Conservation (phyloP, 192 early-diverging fungal genomes). For the Linnemannia exigua region DNA sequence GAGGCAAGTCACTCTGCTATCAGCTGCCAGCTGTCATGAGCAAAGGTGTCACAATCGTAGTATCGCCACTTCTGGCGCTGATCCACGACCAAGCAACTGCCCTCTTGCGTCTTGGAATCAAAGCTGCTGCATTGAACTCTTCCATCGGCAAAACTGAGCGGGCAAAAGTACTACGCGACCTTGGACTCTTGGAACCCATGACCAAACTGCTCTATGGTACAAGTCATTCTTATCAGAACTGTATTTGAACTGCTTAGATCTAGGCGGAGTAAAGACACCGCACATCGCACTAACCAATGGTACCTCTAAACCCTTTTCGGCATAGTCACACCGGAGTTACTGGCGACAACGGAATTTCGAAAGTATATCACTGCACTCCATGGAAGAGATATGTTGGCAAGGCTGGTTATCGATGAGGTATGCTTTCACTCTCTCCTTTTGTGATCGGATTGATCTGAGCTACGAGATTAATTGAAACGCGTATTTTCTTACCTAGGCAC, state of each 20-base stretch:
- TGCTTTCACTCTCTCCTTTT: neutral
- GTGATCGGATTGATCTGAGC: neutral
- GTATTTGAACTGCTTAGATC: neutral
- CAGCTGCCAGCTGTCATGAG: constrained; percentile 91
- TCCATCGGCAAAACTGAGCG: constrained; percentile 65
- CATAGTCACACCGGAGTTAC: constrained; percentile 85
- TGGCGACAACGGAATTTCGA: constrained; percentile 75
- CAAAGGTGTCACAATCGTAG: constrained; percentile 86
- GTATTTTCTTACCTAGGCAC: constrained; percentile 70
- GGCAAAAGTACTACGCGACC: constrained; percentile 67
- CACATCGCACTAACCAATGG: neutral
- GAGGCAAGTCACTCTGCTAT: constrained; percentile 97
- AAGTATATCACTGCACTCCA: constrained; percentile 68
- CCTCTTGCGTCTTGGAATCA: constrained; percentile 59
- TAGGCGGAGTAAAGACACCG: neutral
- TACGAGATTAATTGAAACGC: neutral
- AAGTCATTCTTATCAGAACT: neutral
- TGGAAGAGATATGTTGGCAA: constrained; percentile 71
- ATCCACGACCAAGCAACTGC: constrained; percentile 94
- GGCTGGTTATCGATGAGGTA: constrained; percentile 90
- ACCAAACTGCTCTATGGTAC: constrained; percentile 79
- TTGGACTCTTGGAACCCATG: constrained; percentile 59
- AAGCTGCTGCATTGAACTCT: constrained; percentile 71
- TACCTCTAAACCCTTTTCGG: neutral
- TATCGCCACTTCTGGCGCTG: constrained; percentile 95